Evolutionary conservation across 1,139 yeast genomes (phyloP).

Genomic region (Taiozyma sp.): DNA sequence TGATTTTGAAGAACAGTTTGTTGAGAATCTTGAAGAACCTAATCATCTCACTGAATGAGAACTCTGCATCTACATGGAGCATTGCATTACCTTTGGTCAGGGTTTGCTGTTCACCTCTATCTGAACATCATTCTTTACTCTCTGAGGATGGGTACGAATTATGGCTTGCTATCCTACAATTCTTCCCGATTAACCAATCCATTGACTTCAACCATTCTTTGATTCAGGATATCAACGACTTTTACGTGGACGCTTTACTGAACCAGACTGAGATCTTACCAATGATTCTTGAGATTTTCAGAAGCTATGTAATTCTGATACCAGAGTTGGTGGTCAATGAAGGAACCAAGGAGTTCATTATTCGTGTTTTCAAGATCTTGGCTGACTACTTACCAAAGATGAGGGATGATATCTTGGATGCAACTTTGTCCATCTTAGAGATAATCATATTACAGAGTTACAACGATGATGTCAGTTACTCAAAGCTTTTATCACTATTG

Average conservation of each 20-base stretch:
- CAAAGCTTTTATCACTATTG: constrained; percentile 32
- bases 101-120: constrained; percentile 57
- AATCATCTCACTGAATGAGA: constrained; percentile 55
- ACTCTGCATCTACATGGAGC: constrained; percentile 55
- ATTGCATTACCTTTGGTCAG: constrained; percentile 65
- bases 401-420: constrained; percentile 66
- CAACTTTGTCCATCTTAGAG: constrained; percentile 58
- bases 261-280: constrained; percentile 78
- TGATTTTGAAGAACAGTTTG: constrained; percentile 66
- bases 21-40: constrained; percentile 67
- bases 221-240: constrained; percentile 36
- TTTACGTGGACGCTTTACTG: constrained; percentile 45
- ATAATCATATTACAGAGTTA: constrained; percentile 30
- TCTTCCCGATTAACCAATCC: constrained; percentile 27
- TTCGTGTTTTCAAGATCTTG: constrained; percentile 46
- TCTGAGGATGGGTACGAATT: constrained; percentile 87
- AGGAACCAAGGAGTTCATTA: constrained; percentile 27
- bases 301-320: constrained; percentile 65
- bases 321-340: constrained; percentile 41
- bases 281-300: constrained; percentile 57
- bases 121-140: constrained; percentile 58
- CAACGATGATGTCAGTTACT: constrained; percentile 7
- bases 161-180: constrained; percentile 71
- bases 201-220: constrained; percentile 37
- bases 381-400: constrained; percentile 54